Evolutionary conservation across 768 basidiomycete species (phyloP), one percentile per base, ranked within the genome.

Genomic region (Lentinula detonsa): DNA sequence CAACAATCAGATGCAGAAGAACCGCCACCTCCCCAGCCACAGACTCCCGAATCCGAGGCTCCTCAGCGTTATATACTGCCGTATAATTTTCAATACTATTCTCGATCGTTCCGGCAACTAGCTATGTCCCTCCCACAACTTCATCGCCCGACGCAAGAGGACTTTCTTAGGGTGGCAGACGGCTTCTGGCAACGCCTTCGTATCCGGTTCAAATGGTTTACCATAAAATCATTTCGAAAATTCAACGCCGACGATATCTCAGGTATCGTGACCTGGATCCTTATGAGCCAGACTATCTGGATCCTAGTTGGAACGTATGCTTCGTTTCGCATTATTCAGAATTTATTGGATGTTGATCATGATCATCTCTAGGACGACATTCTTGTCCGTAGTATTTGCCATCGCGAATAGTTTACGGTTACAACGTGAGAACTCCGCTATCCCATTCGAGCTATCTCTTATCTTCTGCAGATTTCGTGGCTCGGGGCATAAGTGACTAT

Each of bases 231-330:
- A 4, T 99, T 97, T 76, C 85, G 96, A 51, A 88, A 85, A 68
- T 99, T 95, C 75, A 95, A 97, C 66, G 89, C 92, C 55, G 97
- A 99, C 71, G 97, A 99, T 71, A 91, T 96, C 59, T 95, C 93
- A 45, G 96, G 95, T 1, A 98, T 99, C 74, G 75, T 96, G 37
- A 95, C 92, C 57, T 95, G 94, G 91, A 94, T 97, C 65, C 76
- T 99, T 55, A 87, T 98, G 79, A 95, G 95, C 68, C 95, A 98
- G 68, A 92, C 94, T 1, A 74, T 96, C 3, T 98, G 97, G 96
- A 90, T 99, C 63, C 75, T 98, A 55, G 81, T 99, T 53, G 95
- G 95, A 74, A 98, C 93, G 88, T 93, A 69, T 74, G 91, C 81
- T 57, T 18, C 49, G 28, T 50, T 58, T 16, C 28, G 34, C 5